Evolutionary conservation across 2,329 filamentous ascomycete species (phyloP).

Genomic region (Aspergillus novoparasiticus): DNA sequence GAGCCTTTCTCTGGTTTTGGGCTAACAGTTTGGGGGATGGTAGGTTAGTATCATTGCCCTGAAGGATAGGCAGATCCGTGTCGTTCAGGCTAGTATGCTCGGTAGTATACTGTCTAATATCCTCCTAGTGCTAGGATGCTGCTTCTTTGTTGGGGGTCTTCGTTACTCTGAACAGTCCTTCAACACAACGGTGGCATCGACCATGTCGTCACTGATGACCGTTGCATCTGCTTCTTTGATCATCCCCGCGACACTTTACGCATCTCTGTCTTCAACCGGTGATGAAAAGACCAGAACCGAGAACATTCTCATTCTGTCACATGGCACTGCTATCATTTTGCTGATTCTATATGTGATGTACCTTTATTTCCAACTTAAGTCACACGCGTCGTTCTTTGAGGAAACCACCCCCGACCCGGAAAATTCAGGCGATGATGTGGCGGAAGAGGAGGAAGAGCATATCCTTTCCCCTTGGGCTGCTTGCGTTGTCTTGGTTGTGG

Average conservation of each 20-base stretch:
- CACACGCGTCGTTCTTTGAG: constrained; percentile 73
- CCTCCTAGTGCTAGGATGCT: constrained; percentile 80
- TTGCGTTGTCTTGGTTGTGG: constrained; percentile 65
- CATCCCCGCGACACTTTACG: constrained; percentile 75
- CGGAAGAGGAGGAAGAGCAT: constrained; percentile 51
- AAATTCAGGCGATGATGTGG: constrained; percentile 31
- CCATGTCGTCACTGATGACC: constrained; percentile 70
- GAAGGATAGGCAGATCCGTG: constrained; percentile 80
- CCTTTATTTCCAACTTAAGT: constrained; percentile 75
- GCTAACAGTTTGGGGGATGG: constrained; percentile 5
- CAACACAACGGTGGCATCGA: constrained; percentile 54
- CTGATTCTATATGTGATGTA: constrained; percentile 75
- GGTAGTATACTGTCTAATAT: constrained; percentile 95
- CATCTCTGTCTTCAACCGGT: constrained; percentile 56
- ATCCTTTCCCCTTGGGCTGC: constrained; percentile 67
- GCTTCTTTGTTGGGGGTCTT: constrained; percentile 75
- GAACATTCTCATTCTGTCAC: constrained; percentile 72
- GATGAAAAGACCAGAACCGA: constrained; percentile 36
- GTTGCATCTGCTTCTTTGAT: constrained; percentile 76
- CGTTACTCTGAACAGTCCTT: constrained; percentile 68
- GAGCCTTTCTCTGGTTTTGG: constrained; percentile 38
- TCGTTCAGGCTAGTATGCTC: constrained; percentile 97
- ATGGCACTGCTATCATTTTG: constrained; percentile 74
- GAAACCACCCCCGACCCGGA: constrained; percentile 34
- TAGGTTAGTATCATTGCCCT: constrained; percentile 92